phyloP scores from a whole-genome alignment of 1,284 basidiomycete species.

The Puccinia brachypodii region DNA sequence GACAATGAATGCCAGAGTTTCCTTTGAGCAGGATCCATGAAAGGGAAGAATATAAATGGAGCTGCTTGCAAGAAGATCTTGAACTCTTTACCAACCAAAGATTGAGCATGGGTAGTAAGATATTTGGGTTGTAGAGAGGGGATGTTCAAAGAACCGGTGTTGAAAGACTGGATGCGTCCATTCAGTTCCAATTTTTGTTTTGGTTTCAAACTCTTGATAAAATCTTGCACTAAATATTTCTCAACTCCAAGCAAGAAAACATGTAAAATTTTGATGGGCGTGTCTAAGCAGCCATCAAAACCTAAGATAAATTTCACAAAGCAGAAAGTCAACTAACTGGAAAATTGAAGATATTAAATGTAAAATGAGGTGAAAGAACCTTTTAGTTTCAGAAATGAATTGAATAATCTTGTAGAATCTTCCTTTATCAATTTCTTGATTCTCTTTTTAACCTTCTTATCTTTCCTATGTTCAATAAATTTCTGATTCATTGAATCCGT shows the following conservation, averaged over 20 bases:
- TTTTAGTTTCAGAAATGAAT: constrained; percentile 9
- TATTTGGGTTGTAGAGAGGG: constrained; percentile 48
- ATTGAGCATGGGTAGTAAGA: constrained; percentile 55
- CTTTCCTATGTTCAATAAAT: too few species aligned
- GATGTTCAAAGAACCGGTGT: not conserved
- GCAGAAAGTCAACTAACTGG: not conserved
- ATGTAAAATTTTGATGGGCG: constrained; percentile 54
- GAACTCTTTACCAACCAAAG: constrained; percentile 58
- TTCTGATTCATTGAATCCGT: not conserved
- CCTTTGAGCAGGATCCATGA: constrained; percentile 51
- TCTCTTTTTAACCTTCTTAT: not conserved
- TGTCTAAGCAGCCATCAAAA: constrained; percentile 60
- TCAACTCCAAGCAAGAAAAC: constrained; percentile 54
- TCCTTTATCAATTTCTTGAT: not conserved
- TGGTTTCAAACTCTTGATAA: not conserved
- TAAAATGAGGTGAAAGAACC: too few species aligned
- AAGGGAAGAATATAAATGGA: constrained; percentile 58
- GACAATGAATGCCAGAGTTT: constrained; percentile 57
- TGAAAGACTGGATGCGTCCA: not conserved
- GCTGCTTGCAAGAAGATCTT: constrained; percentile 58
- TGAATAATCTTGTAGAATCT: not conserved
- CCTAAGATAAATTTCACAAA: constrained; percentile 51
- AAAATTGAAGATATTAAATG: not conserved
- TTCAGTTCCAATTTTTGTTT: constrained; percentile 48
- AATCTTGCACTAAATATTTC: constrained; percentile 52